A percentile compares a stretch with the other conserved stretches of the same genome.
phyloP scores from a whole-genome alignment of 2,329 filamentous ascomycete genomes.

The Aspergillus transmontanensis region DNA sequence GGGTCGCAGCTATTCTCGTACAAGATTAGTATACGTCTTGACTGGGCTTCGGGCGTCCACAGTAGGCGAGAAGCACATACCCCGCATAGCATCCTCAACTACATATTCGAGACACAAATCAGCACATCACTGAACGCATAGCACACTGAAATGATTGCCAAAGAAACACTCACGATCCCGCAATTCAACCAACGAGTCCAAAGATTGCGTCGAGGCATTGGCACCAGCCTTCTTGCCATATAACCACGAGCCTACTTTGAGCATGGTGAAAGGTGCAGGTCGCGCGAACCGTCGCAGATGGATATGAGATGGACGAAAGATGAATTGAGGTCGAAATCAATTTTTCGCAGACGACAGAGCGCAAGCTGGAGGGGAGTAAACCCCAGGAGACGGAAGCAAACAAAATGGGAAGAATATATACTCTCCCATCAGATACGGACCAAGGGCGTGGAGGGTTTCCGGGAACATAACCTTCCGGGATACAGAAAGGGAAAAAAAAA shows the following conservation, averaged over 20 bases:
- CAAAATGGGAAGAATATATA: constrained; percentile 32
- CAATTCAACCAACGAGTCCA: constrained; percentile 61
- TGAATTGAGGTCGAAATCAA: constrained; percentile 2
- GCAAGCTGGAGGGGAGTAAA: constrained; percentile 21
- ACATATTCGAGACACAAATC: constrained; percentile 13
- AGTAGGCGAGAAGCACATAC: constrained; percentile 31
- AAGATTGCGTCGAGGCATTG: constrained; percentile 54
- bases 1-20: constrained; percentile 56
- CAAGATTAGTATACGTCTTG: constrained; percentile 6
- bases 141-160: neutral
- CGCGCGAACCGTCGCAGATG: neutral
- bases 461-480: constrained; percentile 23
- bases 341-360: constrained; percentile 10
- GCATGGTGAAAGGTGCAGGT: constrained; percentile 31
- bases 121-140: constrained; percentile 25
- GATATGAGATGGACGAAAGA: constrained; percentile 1
- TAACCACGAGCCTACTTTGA: constrained; percentile 48
- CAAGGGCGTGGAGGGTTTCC: constrained; percentile 18
- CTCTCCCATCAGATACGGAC: constrained; percentile 25
- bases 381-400: constrained; percentile 15
- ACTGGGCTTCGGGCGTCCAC: neutral
- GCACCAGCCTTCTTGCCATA: constrained; percentile 43
- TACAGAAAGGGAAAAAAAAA: constrained; percentile 5
- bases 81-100: constrained; percentile 48
- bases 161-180: constrained; percentile 46